Evolutionary conservation across 345 rosid species (phyloP).

Genomic region (Eucalyptus tenuipes): DNA sequence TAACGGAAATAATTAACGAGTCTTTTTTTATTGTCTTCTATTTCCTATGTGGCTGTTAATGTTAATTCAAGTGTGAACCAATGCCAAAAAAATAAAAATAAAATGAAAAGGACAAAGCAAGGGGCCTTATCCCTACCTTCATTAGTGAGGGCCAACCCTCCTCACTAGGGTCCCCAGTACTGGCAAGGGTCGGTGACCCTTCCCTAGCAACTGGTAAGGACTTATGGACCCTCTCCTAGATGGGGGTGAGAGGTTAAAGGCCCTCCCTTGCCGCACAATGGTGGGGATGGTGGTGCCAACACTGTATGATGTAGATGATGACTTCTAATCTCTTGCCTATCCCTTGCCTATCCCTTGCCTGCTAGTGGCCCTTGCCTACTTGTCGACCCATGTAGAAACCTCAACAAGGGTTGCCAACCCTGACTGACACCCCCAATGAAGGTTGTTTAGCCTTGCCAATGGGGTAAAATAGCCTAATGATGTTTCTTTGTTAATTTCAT

Average conservation of each 20-base stretch:
- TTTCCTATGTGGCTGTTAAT: not conserved
- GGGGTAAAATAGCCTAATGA: not conserved
- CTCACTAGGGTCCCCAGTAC: not conserved
- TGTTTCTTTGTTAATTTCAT: too few relatives aligned
- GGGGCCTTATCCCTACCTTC: not conserved
- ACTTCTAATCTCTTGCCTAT: not conserved
- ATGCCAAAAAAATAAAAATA: not conserved
- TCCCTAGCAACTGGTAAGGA: not conserved
- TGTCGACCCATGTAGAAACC: not conserved
- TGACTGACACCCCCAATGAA: not conserved
- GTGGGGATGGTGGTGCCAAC: not conserved
- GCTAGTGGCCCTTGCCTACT: not conserved
- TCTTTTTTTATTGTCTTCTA: not conserved
- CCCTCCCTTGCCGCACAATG: not conserved
- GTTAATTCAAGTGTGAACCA: not conserved
- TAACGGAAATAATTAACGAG: not conserved
- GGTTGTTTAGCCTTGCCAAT: not conserved
- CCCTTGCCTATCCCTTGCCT: not conserved
- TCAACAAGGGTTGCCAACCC: not conserved
- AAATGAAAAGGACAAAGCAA: not conserved
- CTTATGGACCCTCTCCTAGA: not conserved
- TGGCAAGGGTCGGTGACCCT: not conserved
- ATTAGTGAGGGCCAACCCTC: not conserved
- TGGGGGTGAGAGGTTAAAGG: not conserved
- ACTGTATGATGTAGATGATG: accelerated